Base-by-base conservation (phyloP, 192 early-diverging fungal genomes). In the Backusella sp. region DNA sequence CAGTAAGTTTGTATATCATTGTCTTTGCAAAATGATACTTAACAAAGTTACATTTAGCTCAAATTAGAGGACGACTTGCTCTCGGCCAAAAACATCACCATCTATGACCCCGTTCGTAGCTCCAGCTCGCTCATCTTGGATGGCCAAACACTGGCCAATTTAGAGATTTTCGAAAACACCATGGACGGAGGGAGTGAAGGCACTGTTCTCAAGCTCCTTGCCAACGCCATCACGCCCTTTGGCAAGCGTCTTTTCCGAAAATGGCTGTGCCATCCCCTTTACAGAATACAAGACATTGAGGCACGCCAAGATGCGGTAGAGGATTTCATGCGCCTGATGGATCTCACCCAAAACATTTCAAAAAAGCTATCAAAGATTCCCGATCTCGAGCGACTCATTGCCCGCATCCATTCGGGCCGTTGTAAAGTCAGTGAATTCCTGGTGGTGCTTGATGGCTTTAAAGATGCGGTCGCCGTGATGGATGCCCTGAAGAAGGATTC, bases 231-330 rank as follows among this genome's bases (percentile, higher is more conserved):
- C 12, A 94, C 97, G 7, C 92, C 98, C 21, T 96, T 98, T 82
- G 98, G 98, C 6, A 94, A 92, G 56, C 88, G 94, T 8, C 78
- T 90, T 42, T 91, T 96, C 67, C 84, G 88, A 28, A 85, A 85
- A 59, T 99, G 97, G 97, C 70, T 94, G 4, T 97, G 96, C 77
- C 95, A 99, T 77, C 97, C 97, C 15, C 79, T 98, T 39, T 83
- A 93, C 3, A 84, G 87, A 1, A 77, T 82, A 6, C 70, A 76
- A 0, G 93, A 85, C 1, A 98, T 99, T 68, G 91, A 94, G 53
- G 91, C 89, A 1, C 88, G 97, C 7, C 84, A 96, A n/a, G 93
- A 99, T 74, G 94, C 92, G 1, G 88, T 97, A 2, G 96, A 98
- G 37, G 96, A 94, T 76, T 76, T 98, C 4, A 86, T 89, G 77